Percentiles rank a stretch among this genome's conserved stretches.
Conservation (phyloP, 2,329 filamentous ascomycete genomes). For the Fusarium napiforme region DNA sequence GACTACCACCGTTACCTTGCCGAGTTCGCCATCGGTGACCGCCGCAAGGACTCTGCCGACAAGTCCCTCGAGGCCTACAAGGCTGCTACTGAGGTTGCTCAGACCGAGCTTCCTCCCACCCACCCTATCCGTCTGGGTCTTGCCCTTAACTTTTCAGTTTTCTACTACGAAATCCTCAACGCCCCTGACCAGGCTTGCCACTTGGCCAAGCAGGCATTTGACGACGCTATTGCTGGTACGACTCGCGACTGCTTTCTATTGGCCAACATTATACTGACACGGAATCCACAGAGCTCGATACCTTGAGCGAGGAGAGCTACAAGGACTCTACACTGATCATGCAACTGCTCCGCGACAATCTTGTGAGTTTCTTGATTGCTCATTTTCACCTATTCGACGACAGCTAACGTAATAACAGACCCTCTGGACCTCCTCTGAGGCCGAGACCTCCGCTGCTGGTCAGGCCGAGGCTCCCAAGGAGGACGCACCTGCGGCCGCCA, state of each 20-base stretch:
- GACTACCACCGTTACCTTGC: conserved; percentile 96
- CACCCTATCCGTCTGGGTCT: conserved; percentile 98
- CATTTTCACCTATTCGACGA: background rate
- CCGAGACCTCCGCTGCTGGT: conserved; percentile 76
- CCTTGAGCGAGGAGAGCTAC: conserved; percentile 98
- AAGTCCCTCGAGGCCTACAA: conserved; percentile 97
- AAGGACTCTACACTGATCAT: conserved; percentile 99
- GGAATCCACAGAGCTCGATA: conserved; percentile 80
- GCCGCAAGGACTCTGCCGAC: conserved; percentile 88
- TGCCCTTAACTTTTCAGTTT: conserved; percentile 98
- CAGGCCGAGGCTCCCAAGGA: conserved; percentile 62
- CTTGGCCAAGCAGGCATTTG: conserved; percentile 98
- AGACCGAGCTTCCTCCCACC: conserved; percentile 96
- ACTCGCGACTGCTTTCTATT: background rate
- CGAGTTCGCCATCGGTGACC: conserved; percentile 92
- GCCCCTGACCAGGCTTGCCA: conserved; percentile 98
- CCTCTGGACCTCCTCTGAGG: conserved; percentile 99
- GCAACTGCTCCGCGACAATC: conserved; percentile 97
- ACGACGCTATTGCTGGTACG: conserved; percentile 89
- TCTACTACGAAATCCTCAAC: conserved; percentile 99
- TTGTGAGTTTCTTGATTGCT: conserved; percentile 67
- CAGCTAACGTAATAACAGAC: conserved; percentile 69
- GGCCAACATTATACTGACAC: background rate
- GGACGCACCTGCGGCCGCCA: conserved; percentile 62
- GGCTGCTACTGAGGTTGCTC: conserved; percentile 97